Base-by-base conservation (phyloP, 164 flowering plant genomes). In the Pachysandra terminalis region DNA sequence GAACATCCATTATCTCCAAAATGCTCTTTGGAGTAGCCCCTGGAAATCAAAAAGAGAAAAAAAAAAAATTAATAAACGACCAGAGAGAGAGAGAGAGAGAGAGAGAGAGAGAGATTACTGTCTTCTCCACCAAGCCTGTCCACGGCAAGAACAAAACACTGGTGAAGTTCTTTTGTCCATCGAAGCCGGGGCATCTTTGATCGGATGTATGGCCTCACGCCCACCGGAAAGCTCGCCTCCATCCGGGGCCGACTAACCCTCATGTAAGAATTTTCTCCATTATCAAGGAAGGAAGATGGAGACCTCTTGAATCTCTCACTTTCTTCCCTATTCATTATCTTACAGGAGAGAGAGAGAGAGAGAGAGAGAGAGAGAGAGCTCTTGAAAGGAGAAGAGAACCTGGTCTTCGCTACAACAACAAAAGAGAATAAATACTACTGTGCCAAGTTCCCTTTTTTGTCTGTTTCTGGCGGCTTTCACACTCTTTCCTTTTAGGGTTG, bases 1-100 rank as follows among this genome's bases (percentile, higher is more conserved):
- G 67, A 27, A 81, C 72, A 37, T 63, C 59, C 84, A 81, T 81
- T 64, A 66, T 63, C 73, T 76, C 74, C 69, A 75, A 53, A 61
- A 81, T 66, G 1, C 65, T 59, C 71, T 76, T 81, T 5, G 84
- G 84, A 9, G 84, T 78, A n/a, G 84, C 84, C 61, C 59, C 81
- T 81, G 68, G 68, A 75, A 74, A 61, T 64, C 59, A 28, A 53
- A 35, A 19, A 12, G 37, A 23, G 45, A 40, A 14, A 19, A 48
- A n/a, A n/a, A n/a, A 21, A 19, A 59, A 19, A 17, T 17, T 21
- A 59, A 21, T 41, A 55, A 51, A 53, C 41, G 61, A 14, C 8
- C 56, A 45, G 24, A 27, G 35, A 23, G 26, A 28, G 14, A n/a
- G n/a, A n/a, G n/a, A n/a, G n/a, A n/a, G n/a, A n/a, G n/a, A n/a